These are phyloP conservation scores for Nephelium lappaceum DNA, from an alignment of 345 rosid species.

Conservation along the genomic window DNA sequence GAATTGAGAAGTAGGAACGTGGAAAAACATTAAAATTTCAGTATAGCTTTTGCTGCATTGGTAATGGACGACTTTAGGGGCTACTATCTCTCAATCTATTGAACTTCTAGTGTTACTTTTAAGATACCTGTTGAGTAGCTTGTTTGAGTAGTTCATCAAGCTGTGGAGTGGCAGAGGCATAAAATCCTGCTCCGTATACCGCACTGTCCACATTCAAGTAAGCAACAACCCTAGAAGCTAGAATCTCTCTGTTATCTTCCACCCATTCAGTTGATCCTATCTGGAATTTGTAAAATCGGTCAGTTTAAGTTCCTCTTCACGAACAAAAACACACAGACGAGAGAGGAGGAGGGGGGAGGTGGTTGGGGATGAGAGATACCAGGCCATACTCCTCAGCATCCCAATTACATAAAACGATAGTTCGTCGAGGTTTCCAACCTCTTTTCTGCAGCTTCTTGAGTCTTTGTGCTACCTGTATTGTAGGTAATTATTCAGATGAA, in stretches of 20 bases:
- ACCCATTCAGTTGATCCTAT: constrained; percentile 92
- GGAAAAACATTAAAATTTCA: constrained; percentile 5
- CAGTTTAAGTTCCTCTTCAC: constrained; percentile 11
- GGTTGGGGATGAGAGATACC: constrained; percentile 45
- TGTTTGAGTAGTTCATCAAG: constrained; percentile 66
- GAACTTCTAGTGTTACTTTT: neutral
- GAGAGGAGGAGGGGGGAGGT: constrained; percentile 13
- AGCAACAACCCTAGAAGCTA: constrained; percentile 72
- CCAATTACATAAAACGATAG: constrained; percentile 81
- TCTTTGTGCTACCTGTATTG: constrained; percentile 63
- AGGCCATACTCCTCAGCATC: constrained; percentile 90
- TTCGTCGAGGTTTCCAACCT: constrained; percentile 84
- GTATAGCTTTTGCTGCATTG: neutral
- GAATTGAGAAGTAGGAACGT: constrained; percentile 16
- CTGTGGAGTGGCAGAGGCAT: constrained; percentile 77
- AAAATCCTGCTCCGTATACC: constrained; percentile 64
- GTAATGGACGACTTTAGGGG: neutral
- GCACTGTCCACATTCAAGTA: constrained; percentile 74
- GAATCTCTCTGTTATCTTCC: constrained; percentile 80
- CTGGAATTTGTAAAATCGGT: constrained; percentile 37
- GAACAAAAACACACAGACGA: neutral
- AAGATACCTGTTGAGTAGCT: constrained; percentile 66
- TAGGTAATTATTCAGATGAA: constrained; percentile 11
- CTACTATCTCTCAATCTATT: neutral
- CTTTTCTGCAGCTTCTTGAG: constrained; percentile 53